Conservation (phyloP, 371 early-diverging fungal genomes). For the Mortierella sp. region DNA sequence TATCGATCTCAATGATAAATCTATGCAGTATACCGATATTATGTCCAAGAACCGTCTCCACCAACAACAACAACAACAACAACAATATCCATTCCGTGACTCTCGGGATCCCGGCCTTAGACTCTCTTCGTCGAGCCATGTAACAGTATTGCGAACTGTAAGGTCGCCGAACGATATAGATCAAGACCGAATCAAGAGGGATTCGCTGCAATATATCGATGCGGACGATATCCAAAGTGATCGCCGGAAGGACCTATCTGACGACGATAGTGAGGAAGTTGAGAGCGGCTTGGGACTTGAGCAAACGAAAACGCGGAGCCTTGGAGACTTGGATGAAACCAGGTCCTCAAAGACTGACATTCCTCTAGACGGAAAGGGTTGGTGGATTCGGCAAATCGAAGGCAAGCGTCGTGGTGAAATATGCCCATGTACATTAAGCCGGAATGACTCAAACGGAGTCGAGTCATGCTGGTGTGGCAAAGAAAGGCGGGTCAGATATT, state of each 20-base stretch:
- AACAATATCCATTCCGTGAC: not conserved
- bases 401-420: constrained; percentile 45
- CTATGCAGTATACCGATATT: not conserved
- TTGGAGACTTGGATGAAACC: constrained; percentile 1
- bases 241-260: not conserved
- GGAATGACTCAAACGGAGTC: not conserved
- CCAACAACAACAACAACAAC: not conserved
- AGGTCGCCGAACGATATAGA: constrained; percentile 10
- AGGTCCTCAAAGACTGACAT: constrained; percentile 17
- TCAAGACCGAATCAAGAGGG: not conserved
- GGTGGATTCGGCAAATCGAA: constrained; percentile 54
- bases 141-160: constrained; percentile 10
- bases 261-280: not conserved
- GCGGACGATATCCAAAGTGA: not conserved
- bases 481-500: constrained; percentile 19
- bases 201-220: constrained; percentile 6
- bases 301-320: not conserved
- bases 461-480: constrained; percentile 44
- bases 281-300: not conserved
- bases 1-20: not conserved
- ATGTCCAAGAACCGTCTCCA: too few relatives aligned
- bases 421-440: constrained; percentile 28
- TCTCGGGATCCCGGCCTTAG: not conserved
- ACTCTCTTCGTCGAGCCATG: not conserved
- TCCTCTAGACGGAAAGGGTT: constrained; percentile 43